phyloP scores from a whole-genome alignment of 179 eudicot species.

The Beta corolliflora region DNA sequence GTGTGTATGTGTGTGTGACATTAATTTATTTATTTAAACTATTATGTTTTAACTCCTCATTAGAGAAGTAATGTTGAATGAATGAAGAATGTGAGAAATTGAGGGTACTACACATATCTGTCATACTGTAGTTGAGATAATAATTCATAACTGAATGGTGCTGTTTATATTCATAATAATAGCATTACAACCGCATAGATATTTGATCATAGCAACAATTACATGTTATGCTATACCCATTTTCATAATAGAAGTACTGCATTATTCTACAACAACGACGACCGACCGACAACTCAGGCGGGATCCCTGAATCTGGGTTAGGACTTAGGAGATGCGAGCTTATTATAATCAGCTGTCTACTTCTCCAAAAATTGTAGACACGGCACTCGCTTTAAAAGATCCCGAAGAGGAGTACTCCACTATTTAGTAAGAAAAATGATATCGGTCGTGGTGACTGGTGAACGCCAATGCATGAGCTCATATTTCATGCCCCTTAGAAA shows the following conservation, averaged over 20 bases:
- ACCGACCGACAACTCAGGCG: neutral
- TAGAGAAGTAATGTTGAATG: no score
- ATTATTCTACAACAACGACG: neutral
- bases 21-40: no score
- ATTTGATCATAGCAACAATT: slow-evolving; percentile 1
- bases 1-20: no score
- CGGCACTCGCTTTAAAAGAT: neutral
- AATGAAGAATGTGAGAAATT: no score
- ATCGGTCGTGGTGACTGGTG: neutral
- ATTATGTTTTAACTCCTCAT: no score
- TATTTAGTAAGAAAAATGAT: neutral
- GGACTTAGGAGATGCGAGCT: neutral
- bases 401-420: neutral
- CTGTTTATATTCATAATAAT: neutral
- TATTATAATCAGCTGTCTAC: neutral
- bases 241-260: neutral
- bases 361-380: neutral
- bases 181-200: neutral
- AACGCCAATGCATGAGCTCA: neutral
- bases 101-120: no score
- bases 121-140: neutral
- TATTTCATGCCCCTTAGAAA: neutral
- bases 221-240: neutral
- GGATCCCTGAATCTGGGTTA: neutral
- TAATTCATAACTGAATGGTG: neutral